Conservation (phyloP, 305 asterid genomes). For the Fraxinus greggii region DNA sequence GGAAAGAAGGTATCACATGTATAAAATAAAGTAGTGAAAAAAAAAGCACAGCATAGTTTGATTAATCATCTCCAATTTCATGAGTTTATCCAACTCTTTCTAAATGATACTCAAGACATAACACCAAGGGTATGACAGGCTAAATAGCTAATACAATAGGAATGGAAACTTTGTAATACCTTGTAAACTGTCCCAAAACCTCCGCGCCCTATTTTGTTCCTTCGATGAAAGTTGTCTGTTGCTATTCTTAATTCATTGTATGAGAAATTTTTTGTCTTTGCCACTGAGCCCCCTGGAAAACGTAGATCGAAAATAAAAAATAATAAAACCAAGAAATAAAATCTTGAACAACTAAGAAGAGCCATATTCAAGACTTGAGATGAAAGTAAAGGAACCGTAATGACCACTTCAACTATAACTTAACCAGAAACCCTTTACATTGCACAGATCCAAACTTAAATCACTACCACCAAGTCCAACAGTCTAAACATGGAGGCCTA, state of each 20-base stretch:
- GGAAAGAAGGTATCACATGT: background rate
- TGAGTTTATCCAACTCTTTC: background rate
- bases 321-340: background rate
- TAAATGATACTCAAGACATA: slow-evolving; percentile 16
- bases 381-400: background rate
- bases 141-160: background rate
- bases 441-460: background rate
- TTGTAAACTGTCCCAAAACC: slow-evolving; percentile 91
- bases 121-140: slow-evolving; percentile 18
- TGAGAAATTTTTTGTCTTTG: slow-evolving; percentile 54
- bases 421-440: background rate
- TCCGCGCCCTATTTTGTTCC: slow-evolving; percentile 80
- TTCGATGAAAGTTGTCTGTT: slow-evolving; percentile 62
- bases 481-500: background rate
- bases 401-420: background rate
- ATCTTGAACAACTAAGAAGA: background rate
- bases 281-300: slow-evolving; percentile 46
- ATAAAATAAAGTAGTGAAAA: slow-evolving; percentile 4
- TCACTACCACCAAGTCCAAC: background rate
- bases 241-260: slow-evolving; percentile 62
- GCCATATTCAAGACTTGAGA: background rate
- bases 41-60: background rate
- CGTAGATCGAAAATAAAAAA: slow-evolving; percentile 12
- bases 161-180: slow-evolving; percentile 40
- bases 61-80: background rate